Evolutionary conservation across 768 basidiomycete species (phyloP).

Genomic region (Hygrophoropsis aurantiaca): DNA sequence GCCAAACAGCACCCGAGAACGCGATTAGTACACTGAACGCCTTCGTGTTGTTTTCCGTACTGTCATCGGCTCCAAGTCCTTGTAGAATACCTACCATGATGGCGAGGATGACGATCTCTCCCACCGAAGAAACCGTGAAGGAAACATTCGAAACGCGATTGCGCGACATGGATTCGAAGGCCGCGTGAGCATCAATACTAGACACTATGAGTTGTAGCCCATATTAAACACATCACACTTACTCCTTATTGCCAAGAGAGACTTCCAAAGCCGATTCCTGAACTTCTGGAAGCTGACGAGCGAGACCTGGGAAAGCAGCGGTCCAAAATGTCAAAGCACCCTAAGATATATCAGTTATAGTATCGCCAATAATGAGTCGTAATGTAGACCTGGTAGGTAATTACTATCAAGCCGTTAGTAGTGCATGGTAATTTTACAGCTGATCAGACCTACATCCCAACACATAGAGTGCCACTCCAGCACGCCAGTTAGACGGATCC

Average conservation of each 20-base stretch:
- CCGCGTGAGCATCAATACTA: constrained; percentile 51
- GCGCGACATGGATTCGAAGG: constrained; percentile 61
- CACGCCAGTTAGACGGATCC: constrained; percentile 60
- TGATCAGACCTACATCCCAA: constrained; percentile 51
- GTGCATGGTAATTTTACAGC: too few relatives aligned
- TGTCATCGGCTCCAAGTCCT: constrained; percentile 58
- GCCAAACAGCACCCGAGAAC: constrained; percentile 75
- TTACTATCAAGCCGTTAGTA: constrained; percentile 45
- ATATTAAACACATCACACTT: constrained; percentile 2
- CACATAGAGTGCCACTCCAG: constrained; percentile 61
- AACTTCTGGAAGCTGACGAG: constrained; percentile 70
- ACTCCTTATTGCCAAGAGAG: constrained; percentile 48
- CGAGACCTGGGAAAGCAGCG: constrained; percentile 77
- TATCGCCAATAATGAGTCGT: neutral
- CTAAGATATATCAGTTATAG: constrained; percentile 27
- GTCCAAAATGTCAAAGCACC: constrained; percentile 80
- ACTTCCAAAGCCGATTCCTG: constrained; percentile 45
- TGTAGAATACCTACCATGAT: constrained; percentile 77
- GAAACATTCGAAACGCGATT: constrained; percentile 78
- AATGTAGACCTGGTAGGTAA: constrained; percentile 61
- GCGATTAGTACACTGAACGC: constrained; percentile 78
- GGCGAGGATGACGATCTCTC: constrained; percentile 68
- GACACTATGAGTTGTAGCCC: neutral
- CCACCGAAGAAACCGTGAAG: constrained; percentile 66
- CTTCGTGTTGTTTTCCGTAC: constrained; percentile 70